phyloP scores from a whole-genome alignment of 441 rosid species.

The Populus tomentosa region DNA sequence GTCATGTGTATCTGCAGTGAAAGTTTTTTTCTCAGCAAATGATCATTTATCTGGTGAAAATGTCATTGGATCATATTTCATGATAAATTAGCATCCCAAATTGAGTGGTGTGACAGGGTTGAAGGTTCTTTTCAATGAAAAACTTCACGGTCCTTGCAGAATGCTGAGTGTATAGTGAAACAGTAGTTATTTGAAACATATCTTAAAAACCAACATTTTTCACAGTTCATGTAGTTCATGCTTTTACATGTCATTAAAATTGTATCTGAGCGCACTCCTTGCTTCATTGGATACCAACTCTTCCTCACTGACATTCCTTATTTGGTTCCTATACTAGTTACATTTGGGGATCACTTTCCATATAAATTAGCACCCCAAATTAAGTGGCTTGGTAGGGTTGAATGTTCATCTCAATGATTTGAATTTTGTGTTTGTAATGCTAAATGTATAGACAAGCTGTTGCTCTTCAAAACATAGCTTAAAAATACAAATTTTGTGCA shows the following conservation, averaged over 20 bases:
- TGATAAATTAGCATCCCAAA: not conserved
- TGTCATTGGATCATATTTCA: not conserved
- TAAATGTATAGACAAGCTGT: not conserved
- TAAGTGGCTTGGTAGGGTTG: not conserved
- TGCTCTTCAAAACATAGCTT: not conserved
- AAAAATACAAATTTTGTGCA: not conserved
- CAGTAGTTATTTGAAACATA: not conserved
- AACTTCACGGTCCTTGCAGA: not conserved
- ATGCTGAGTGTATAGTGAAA: not conserved
- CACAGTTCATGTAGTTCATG: not conserved
- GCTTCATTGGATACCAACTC: not conserved
- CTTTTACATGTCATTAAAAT: not conserved
- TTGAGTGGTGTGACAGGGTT: not conserved
- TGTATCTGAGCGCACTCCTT: not conserved
- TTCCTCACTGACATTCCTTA: not conserved
- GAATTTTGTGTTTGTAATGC: not conserved
- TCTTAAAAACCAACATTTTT: not conserved
- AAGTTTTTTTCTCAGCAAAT: not conserved
- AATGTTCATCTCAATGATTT: not conserved
- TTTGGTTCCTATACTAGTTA: not conserved
- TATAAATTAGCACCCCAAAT: not conserved
- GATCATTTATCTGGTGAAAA: not conserved
- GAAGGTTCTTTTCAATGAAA: not conserved
- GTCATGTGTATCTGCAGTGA: not conserved
- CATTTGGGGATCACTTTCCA: not conserved